Base-by-base conservation (phyloP, 768 basidiomycete species). In the Sistotremastrum niveocremeum region DNA sequence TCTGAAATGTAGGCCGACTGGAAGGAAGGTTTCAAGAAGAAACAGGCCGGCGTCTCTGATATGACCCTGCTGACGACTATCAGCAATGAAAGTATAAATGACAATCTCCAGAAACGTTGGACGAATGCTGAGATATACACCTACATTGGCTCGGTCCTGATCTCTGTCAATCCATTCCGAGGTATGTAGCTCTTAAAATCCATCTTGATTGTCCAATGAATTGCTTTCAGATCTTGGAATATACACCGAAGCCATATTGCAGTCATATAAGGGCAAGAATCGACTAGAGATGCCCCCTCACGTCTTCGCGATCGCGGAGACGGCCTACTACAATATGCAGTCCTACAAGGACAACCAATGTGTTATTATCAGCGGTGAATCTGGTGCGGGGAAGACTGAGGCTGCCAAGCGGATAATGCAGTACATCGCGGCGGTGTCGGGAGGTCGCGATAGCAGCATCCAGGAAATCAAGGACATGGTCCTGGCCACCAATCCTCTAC, bases 11-110 rank as follows among this genome's bases (percentile, higher is more conserved):
- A 98, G 93, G 94, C 94, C 42, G 94, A 98, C 62, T 99, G 94
- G 94, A 94, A 94, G 65, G 94, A 98, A 59, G 91, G 93, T 4
- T 99, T 99, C 74, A 95, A 95, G 81, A 99, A 97, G 81, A 97
- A 97, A 68, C 84, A 88, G 65, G 83, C 93, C 51, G 95, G 95
- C 46, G 94, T 99, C 48, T 81, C 88, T 38, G 95, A 99, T 72
- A 99, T 99, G 95, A 99, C 95, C 6, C 69, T 99, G 50, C 69
- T 99, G 48, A 85, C 87, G 28, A 94, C 88, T 42, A 97, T 98
- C 71, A 90, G 86, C 62, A 95, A 99, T 62, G 94, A 98, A 57
- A 82, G 80, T 54, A 80, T 99, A 75, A 98, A 99, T 62, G 90
- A 95, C 44, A 99, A 99, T 62, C 73, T 99, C 51, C 82, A 95